Percentiles rank a stretch among this genome's conserved stretches.
These are phyloP conservation scores for Gaertneriomyces semiglobifer DNA, from an alignment of 192 early-diverging fungal genomes.

Conservation along the genomic window DNA sequence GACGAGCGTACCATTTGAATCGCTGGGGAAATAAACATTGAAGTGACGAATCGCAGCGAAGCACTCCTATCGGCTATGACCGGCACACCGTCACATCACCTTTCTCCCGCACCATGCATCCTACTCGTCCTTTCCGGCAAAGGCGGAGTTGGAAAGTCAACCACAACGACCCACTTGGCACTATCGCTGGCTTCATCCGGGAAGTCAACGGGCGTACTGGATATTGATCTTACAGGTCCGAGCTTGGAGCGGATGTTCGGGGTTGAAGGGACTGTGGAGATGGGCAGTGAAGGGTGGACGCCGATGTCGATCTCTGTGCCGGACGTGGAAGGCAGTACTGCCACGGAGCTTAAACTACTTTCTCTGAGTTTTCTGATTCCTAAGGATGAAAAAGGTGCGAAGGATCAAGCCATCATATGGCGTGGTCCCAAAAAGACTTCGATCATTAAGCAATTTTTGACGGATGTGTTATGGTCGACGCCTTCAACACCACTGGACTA, in stretches of 20 bases:
- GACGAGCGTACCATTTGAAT: too few species aligned
- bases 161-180: slow-evolving; percentile 85
- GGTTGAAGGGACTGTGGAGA: slow-evolving; percentile 42
- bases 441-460: slow-evolving; percentile 94
- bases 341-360: slow-evolving; percentile 55
- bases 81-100: neutral
- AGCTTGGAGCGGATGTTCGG: slow-evolving; percentile 94
- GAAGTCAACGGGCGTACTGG: slow-evolving; percentile 71
- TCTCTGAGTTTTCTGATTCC: slow-evolving; percentile 91
- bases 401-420: slow-evolving; percentile 93
- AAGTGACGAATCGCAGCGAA: too few species aligned
- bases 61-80: too few species aligned
- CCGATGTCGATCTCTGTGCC: too few species aligned
- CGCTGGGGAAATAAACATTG: too few species aligned
- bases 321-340: too few species aligned
- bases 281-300: too few species aligned
- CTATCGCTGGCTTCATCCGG: slow-evolving; percentile 65
- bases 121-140: slow-evolving; percentile 96
- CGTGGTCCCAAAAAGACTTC: slow-evolving; percentile 90
- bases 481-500: slow-evolving; percentile 60
- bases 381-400: slow-evolving; percentile 30
- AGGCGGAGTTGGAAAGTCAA: slow-evolving; percentile 97
- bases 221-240: slow-evolving; percentile 96
- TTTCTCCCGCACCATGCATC: slow-evolving; percentile 65
- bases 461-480: slow-evolving; percentile 90